Percentiles rank a stretch among this genome's conserved stretches.
These are phyloP conservation scores for Cyberlindnera euphorbiiphila DNA, from an alignment of 805 yeast species.

Conservation along the genomic window DNA sequence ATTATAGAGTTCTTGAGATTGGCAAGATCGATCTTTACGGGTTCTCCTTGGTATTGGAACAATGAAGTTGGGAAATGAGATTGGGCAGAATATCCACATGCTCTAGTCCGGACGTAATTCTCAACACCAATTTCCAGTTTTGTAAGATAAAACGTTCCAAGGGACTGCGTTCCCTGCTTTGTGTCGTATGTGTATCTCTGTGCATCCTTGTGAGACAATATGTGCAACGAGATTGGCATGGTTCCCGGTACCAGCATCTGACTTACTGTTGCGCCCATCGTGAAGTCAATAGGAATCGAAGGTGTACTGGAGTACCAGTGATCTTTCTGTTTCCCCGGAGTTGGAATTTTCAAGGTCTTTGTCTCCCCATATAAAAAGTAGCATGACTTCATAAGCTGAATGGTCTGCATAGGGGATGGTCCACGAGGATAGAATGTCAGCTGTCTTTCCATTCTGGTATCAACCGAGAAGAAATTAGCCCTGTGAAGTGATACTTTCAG, in stretches of 20 bases:
- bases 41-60: not conserved
- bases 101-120: not conserved
- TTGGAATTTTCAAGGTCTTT: slow-evolving; percentile 1
- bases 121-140: slow-evolving; percentile 1
- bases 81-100: not conserved
- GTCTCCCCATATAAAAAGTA: slow-evolving; percentile 4
- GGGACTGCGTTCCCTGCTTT: slow-evolving; percentile 2
- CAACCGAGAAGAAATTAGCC: slow-evolving; percentile 11
- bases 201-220: slow-evolving; percentile 8
- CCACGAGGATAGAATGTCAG: slow-evolving; percentile 11
- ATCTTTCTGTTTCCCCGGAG: slow-evolving; percentile 1
- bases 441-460: slow-evolving; percentile 8
- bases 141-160: slow-evolving; percentile 3
- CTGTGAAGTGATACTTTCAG: slow-evolving; percentile 15
- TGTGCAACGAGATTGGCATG: slow-evolving; percentile 7
- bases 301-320: slow-evolving; percentile 2
- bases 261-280: slow-evolving; percentile 8
- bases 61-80: not conserved
- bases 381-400: slow-evolving; percentile 4
- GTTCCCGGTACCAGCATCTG: slow-evolving; percentile 13
- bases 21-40: slow-evolving; percentile 4
- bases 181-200: slow-evolving; percentile 6
- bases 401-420: slow-evolving; percentile 6
- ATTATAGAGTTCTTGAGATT: not conserved
- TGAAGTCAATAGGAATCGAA: not conserved